These are phyloP conservation scores for Crithidia mellificae DNA, from an alignment of 208 protist species.

Conservation along the genomic window DNA sequence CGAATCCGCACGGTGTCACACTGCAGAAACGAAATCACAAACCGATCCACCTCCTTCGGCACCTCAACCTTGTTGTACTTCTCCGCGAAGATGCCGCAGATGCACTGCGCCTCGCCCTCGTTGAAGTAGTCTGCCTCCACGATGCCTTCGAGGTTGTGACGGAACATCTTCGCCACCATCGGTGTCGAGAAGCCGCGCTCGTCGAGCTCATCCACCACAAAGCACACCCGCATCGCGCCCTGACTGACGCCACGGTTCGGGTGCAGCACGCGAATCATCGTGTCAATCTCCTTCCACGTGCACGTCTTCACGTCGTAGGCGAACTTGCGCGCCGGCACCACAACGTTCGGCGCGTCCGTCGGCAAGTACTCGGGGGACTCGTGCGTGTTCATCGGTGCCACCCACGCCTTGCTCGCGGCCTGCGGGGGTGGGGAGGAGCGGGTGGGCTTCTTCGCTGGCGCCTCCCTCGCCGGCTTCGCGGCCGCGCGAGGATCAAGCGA, in stretches of 20 bases:
- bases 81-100: constrained; percentile 77
- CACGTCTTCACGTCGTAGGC: constrained; percentile 62
- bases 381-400: constrained; percentile 22
- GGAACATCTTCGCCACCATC: constrained; percentile 88
- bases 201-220: constrained; percentile 77
- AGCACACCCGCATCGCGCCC: constrained; percentile 86
- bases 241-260: constrained; percentile 55
- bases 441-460: neutral
- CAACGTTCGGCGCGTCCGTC: constrained; percentile 36
- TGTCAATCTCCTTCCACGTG: constrained; percentile 56
- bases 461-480: neutral
- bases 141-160: constrained; percentile 56
- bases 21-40: constrained; percentile 82
- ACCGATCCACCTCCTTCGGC: constrained; percentile 38
- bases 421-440: neutral
- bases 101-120: constrained; percentile 86
- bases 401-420: neutral
- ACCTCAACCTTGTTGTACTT: constrained; percentile 68
- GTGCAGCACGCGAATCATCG: constrained; percentile 60
- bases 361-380: constrained; percentile 23
- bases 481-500: neutral
- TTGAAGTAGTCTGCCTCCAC: constrained; percentile 86
- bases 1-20: constrained; percentile 80
- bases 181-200: constrained; percentile 47
- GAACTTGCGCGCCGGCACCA: constrained; percentile 62